These are phyloP conservation scores for Blastobotrys malaysiensis DNA, from an alignment of 1,139 yeast species.

Conservation along the genomic window DNA sequence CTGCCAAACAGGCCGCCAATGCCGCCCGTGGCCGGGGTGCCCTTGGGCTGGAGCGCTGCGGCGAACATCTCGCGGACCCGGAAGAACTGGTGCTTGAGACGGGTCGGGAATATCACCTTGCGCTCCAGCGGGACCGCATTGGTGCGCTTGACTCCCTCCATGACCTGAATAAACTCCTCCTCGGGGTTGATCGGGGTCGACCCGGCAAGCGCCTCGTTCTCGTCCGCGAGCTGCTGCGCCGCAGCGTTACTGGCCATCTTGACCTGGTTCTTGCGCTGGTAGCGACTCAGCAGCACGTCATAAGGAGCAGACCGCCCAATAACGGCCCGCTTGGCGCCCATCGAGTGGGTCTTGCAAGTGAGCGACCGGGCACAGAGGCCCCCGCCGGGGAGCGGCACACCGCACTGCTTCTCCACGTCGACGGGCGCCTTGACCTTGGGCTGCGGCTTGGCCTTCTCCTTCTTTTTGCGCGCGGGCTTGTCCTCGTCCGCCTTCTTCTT, in stretches of 20 bases:
- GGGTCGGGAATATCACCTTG: slow-evolving; percentile 62
- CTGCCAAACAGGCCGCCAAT: slow-evolving; percentile 33
- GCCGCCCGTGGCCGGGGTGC: slow-evolving; percentile 20
- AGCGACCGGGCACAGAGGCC: slow-evolving; percentile 91
- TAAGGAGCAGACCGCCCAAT: slow-evolving; percentile 90
- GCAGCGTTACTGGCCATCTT: slow-evolving; percentile 52
- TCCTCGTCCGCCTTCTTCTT: slow-evolving; percentile 3
- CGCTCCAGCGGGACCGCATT: slow-evolving; percentile 79
- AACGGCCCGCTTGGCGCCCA: slow-evolving; percentile 97
- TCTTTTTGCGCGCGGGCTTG: slow-evolving; percentile 19
- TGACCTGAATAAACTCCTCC: slow-evolving; percentile 88
- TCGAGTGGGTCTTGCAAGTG: slow-evolving; percentile 95
- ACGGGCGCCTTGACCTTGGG: slow-evolving; percentile 75
- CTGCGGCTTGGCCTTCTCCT: slow-evolving; percentile 46
- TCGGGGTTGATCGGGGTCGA: slow-evolving; percentile 51
- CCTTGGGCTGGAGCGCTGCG: slow-evolving; percentile 29
- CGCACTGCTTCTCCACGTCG: slow-evolving; percentile 94
- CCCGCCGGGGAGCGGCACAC: slow-evolving; percentile 88
- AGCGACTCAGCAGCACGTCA: slow-evolving; percentile 79
- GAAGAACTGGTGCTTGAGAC: slow-evolving; percentile 64
- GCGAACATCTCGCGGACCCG: slow-evolving; percentile 58
- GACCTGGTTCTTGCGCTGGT: slow-evolving; percentile 89
- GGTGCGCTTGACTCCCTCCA: slow-evolving; percentile 83
- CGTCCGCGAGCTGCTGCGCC: slow-evolving; percentile 32
- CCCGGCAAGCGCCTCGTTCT: slow-evolving; percentile 27